phyloP scores from a whole-genome alignment of 2,329 filamentous ascomycete species.

The Didymella segeticola region DNA sequence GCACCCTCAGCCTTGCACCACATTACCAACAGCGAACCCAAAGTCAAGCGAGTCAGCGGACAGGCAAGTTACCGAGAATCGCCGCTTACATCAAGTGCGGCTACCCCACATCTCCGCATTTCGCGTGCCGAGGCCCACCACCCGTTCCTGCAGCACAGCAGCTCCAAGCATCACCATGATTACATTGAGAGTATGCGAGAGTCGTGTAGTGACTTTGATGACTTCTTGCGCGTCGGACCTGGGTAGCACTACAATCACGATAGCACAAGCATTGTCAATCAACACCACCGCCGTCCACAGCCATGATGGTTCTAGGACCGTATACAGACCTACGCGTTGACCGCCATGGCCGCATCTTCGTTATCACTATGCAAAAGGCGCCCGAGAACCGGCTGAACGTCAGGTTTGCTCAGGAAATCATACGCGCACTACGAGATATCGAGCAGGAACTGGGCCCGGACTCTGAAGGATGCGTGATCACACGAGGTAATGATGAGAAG shows the following conservation, averaged over 20 bases:
- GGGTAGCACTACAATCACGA: not conserved
- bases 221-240: too few relatives aligned
- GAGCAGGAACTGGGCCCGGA: constrained; percentile 56
- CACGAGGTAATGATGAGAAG: constrained; percentile 58
- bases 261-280: not conserved
- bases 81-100: constrained; percentile 8
- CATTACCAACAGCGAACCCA: too few relatives aligned
- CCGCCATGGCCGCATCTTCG: constrained; percentile 57
- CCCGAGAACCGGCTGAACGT: constrained; percentile 62
- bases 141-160: not conserved
- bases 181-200: not conserved
- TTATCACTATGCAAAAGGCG: constrained; percentile 62
- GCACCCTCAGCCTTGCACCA: not conserved
- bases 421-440: constrained; percentile 57
- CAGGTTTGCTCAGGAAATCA: constrained; percentile 60
- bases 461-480: constrained; percentile 61
- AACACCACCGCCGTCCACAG: not conserved
- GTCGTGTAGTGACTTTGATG: not conserved
- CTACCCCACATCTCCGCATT: constrained; percentile 34
- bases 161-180: constrained; percentile 1
- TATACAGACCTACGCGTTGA: constrained; percentile 56
- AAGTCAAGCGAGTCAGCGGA: not conserved
- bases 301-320: constrained; percentile 33
- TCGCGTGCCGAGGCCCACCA: constrained; percentile 26
- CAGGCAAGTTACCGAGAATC: constrained; percentile 18